A percentile compares a stretch with the other conserved stretches of the same genome.
Conservation (phyloP, 441 rosid species). For the Gossypium laxum region DNA sequence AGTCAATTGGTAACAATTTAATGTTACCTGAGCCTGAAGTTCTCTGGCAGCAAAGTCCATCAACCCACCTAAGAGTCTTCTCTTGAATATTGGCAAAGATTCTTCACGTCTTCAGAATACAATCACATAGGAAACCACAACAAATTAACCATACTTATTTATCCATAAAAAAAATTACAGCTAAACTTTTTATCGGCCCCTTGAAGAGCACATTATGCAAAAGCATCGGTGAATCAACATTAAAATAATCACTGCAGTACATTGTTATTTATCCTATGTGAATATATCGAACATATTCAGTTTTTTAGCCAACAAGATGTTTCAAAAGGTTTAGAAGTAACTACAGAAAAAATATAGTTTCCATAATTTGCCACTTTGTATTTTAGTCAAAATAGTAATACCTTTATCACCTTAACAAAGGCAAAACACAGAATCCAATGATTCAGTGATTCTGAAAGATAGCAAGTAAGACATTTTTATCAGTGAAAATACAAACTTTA, state of each 20-base stretch:
- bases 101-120: slow-evolving; percentile 78
- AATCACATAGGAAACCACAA: slow-evolving; percentile 8
- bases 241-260: background rate
- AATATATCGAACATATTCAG: background rate
- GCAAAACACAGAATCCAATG: slow-evolving; percentile 7
- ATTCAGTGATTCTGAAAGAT: background rate
- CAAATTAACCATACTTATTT: slow-evolving; percentile 5
- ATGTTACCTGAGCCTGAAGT: slow-evolving; percentile 85
- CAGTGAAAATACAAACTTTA: slow-evolving; percentile 1
- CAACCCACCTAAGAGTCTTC: slow-evolving; percentile 92
- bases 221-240: background rate
- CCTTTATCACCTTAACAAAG: background rate
- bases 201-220: background rate
- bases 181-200: background rate
- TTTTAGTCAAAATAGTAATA: slow-evolving; percentile 1
- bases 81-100: slow-evolving; percentile 87
- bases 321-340: background rate
- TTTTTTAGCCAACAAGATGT: slow-evolving; percentile 2
- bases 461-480: background rate
- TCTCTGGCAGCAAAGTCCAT: slow-evolving; percentile 97
- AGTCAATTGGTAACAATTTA: background rate
- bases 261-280: background rate
- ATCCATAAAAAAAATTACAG: background rate
- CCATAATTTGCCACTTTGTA: slow-evolving; percentile 7
- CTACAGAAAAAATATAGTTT: background rate